These are phyloP conservation scores for Populus alba DNA, from an alignment of 345 rosid genomes.

Conservation along the genomic window DNA sequence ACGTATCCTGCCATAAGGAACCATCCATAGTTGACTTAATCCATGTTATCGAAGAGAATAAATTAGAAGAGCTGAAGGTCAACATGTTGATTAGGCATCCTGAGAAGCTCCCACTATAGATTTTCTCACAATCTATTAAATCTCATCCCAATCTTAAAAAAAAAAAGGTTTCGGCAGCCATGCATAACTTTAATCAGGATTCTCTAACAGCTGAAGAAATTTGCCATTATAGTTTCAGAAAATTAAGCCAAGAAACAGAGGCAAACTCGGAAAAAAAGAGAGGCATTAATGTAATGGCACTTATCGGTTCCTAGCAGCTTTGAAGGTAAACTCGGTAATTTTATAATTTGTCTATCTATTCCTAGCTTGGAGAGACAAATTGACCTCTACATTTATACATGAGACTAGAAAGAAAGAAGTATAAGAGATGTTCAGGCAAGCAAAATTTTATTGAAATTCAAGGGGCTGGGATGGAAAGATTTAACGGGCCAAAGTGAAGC, in stretches of 20 bases:
- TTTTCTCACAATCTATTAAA: not conserved
- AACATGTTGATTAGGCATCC: not conserved
- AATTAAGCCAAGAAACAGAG: not conserved
- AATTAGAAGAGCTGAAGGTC: not conserved
- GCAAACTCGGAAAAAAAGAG: not conserved
- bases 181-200: not conserved
- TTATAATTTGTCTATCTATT: not conserved
- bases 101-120: not conserved
- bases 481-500: not conserved
- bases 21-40: not conserved
- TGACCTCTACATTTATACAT: not conserved
- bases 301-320: not conserved
- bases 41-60: not conserved
- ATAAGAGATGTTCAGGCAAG: not conserved
- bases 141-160: not conserved
- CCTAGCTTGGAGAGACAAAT: not conserved
- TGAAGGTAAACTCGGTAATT: not conserved
- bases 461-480: not conserved
- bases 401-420: not conserved
- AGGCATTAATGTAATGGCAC: not conserved
- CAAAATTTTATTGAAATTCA: not conserved
- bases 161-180: not conserved
- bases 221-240: not conserved
- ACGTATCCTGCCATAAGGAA: slow-evolving; percentile 32
- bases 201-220: not conserved